Percentiles rank a stretch among this genome's conserved stretches.
phyloP scores from a whole-genome alignment of 331 rosid species.

The Ulmus americana region DNA sequence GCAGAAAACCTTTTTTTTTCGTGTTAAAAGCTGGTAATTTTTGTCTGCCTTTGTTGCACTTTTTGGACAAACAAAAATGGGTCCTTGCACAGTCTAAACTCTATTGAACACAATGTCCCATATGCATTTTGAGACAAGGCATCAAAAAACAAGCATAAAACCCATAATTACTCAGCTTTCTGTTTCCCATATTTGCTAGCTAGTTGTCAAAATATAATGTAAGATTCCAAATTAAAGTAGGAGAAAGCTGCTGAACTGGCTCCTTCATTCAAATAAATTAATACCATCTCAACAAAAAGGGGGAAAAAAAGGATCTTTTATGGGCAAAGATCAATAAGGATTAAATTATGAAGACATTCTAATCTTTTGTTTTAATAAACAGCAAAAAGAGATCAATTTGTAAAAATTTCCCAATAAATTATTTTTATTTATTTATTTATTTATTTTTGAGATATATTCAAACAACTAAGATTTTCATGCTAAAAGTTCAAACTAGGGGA shows the following conservation, averaged over 20 bases:
- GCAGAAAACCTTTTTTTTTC: background rate
- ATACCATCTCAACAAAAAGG: background rate
- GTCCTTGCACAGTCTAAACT: background rate
- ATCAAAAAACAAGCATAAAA: background rate
- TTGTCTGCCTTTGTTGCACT: conserved; percentile 12
- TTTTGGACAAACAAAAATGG: conserved; percentile 8
- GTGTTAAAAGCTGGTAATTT: conserved; percentile 13
- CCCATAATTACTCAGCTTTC: background rate
- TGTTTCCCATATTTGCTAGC: background rate
- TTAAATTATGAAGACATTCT: no score
- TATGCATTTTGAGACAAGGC: conserved; percentile 7
- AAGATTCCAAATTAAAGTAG: conserved; percentile 9
- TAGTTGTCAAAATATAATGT: conserved; percentile 3
- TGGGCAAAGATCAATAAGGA: no score
- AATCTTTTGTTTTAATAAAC: no score
- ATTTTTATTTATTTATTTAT: no score
- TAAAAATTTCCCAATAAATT: no score
- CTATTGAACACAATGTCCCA: conserved; percentile 1
- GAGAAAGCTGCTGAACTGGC: conserved; percentile 1
- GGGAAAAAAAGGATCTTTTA: background rate
- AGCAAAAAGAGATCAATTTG: no score
- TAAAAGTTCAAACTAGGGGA: no score
- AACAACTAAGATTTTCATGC: no score
- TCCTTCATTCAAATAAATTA: conserved; percentile 1
- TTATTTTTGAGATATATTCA: no score